Percentiles rank a stretch among this genome's conserved stretches.
These are phyloP conservation scores for Teratosphaeria destructans DNA, from an alignment of 2,329 filamentous ascomycete genomes.

Conservation along the genomic window DNA sequence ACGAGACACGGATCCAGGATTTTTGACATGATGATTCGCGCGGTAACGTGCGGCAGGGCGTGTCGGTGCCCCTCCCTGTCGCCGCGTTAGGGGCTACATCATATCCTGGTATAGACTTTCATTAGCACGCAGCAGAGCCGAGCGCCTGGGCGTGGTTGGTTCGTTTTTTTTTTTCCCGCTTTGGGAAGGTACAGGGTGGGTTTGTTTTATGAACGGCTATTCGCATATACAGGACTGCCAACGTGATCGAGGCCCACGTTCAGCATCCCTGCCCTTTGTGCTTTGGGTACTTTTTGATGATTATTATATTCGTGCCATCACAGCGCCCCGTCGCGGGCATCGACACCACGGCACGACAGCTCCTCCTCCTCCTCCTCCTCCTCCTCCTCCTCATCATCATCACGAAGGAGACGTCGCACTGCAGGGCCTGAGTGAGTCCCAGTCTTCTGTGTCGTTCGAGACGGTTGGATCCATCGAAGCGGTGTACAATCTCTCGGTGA, in stretches of 20 bases:
- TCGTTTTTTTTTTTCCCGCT: background rate
- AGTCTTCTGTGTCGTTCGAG: background rate
- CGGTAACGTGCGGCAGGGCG: background rate
- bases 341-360: background rate
- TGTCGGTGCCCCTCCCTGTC: background rate
- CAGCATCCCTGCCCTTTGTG: background rate
- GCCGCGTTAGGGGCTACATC: background rate
- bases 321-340: background rate
- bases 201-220: background rate
- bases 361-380: background rate
- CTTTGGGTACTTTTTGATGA: no score
- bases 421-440: background rate
- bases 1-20: no score
- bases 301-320: background rate
- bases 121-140: background rate
- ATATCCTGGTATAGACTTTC: background rate
- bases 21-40: background rate
- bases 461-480: background rate
- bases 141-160: background rate
- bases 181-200: background rate
- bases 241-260: background rate
- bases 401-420: background rate
- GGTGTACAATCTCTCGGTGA: background rate
- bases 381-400: no score
- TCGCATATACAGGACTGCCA: background rate